A percentile compares a stretch with the other conserved stretches of the same genome.
phyloP scores from a whole-genome alignment of 805 yeast species.

The Cyberlindnera saturnus region DNA sequence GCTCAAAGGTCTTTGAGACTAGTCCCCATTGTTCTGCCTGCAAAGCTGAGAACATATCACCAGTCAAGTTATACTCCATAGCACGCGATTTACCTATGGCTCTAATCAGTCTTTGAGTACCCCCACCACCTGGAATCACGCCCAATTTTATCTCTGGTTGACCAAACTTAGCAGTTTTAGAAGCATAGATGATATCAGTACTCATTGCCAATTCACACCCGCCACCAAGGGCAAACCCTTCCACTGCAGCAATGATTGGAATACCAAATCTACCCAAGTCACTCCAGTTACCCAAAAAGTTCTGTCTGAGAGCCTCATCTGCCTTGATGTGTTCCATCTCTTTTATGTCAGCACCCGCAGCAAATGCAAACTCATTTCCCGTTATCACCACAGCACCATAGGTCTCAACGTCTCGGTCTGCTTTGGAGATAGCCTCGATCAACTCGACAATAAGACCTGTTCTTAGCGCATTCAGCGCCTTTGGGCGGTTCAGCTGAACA shows the following conservation, averaged over 20 bases:
- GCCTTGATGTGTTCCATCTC: conserved; percentile 37
- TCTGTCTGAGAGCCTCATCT: conserved; percentile 28
- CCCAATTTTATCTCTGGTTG: conserved; percentile 53
- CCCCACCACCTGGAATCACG: conserved; percentile 47
- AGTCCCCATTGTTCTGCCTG: conserved; percentile 45
- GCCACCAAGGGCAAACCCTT: conserved; percentile 51
- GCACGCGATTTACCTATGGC: conserved; percentile 46
- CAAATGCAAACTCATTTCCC: conserved; percentile 41
- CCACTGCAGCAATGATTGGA: conserved; percentile 51
- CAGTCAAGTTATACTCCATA: conserved; percentile 43
- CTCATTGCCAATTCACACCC: conserved; percentile 53
- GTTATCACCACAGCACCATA: conserved; percentile 45
- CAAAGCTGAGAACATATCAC: conserved; percentile 36
- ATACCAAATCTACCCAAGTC: conserved; percentile 32
- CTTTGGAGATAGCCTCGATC: conserved; percentile 15
- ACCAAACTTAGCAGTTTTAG: conserved; percentile 42
- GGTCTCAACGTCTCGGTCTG: conserved; percentile 22
- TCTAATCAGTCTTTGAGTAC: conserved; percentile 43
- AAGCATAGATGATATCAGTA: conserved; percentile 43
- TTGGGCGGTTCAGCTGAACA: conserved; percentile 24
- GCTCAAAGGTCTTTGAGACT: conserved; percentile 35
- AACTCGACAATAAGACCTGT: conserved; percentile 16
- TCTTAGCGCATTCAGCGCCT: conserved; percentile 22
- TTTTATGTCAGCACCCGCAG: conserved; percentile 51
- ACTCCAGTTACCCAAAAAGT: conserved; percentile 36